Base-by-base conservation (phyloP, 164 flowering plant genomes). In the Litsea cubeba region DNA sequence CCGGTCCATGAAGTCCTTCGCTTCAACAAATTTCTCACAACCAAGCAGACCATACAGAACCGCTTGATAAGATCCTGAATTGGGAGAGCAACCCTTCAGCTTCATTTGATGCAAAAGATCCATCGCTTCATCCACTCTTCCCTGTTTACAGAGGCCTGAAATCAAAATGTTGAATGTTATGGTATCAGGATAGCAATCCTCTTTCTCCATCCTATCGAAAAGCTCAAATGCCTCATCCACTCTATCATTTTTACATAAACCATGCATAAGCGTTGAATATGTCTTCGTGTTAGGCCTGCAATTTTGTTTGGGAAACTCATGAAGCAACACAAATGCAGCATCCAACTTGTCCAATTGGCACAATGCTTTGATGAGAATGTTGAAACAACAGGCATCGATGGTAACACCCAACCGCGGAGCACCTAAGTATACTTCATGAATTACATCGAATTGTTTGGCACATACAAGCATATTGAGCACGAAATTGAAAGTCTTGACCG, bases 391-490 rank as follows among this genome's bases (percentile, higher is more conserved):
- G 25, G 91, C 85, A 80, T 95, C 99, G 51, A 91, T 77, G 62
- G 78, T 86, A 23, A 95, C 76, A 24, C 94, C 95, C 81, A 95
- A 70, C 28, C 72, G 72, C 18, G 89, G 70, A 46, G 92, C 92
- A 68, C 81, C 81, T 75, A 77, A 22, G 66, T 83, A 95, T 2
- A 95, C 87, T 78, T 89, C 87, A 72, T 86, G 91, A 62, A 90
- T 80, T 5, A 80, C 77, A 74, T 88, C 89, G 57, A 83, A 95
- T 64, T 84, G 82, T 72, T 83, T 89, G 1, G 81, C 18, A 2
- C 78, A 76, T 0, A 95, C 95, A 71, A 95, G 89, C 87, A 92
- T 74, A 74, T 92, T 91, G 62, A 95, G 76, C n/a, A 92, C 90
- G 60, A 72, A 86, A 65, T 89, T 90, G 72, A 95, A 95, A 6